Evolutionary conservation across 306 rosid genomes (phyloP), one percentile per base, ranked within the genome.

Genomic region (Prunus armeniaca): DNA sequence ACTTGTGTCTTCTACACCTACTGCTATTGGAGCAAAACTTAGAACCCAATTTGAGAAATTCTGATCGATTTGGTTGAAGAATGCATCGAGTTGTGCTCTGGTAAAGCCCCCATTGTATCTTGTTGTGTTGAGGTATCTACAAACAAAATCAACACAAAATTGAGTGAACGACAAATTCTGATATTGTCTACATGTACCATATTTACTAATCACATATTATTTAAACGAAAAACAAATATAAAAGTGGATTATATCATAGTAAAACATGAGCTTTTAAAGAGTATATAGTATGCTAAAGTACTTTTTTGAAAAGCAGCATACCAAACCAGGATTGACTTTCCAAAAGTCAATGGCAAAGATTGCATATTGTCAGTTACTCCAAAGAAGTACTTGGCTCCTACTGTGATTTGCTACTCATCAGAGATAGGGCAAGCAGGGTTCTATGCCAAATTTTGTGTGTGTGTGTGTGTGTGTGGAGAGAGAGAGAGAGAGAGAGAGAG

Each of bases 101-200:
- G 28, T 55, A 24, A 87, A 87, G 1, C 89, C 88, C 20, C 86
- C 89, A 10, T 43, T 12, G 25, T 85, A 87, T 34, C 78, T 83
- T 75, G 58, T 47, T 66, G 10, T 82, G 69, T 87, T 83, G 64
- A 77, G 82, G 74, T 87, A 83, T 74, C 88, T 85, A 61, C 12
- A 38, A 11, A 52, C 41, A 60, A 60, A 25, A 24, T 60, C 25
- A 60, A 60, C 38, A 15, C 25, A 60, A 25, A 5, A 58, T 0
- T 4, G 5, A 24, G 1, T 11, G 6, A 11, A 19, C 27, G 61
- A n/a, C 25, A 5, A 20, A 20, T 19, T n/a, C 2, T 55, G 27
- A 11, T 60, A 25, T 25, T 12, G 3, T 60, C 30, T 62, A 25
- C 38, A 2, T 9, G 0, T 32, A 32, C 4, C 45, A 8, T 22